Evolutionary conservation across 768 basidiomycete species (phyloP), one percentile per base, ranked within the genome.

Genomic region (Gyrodon lividus): DNA sequence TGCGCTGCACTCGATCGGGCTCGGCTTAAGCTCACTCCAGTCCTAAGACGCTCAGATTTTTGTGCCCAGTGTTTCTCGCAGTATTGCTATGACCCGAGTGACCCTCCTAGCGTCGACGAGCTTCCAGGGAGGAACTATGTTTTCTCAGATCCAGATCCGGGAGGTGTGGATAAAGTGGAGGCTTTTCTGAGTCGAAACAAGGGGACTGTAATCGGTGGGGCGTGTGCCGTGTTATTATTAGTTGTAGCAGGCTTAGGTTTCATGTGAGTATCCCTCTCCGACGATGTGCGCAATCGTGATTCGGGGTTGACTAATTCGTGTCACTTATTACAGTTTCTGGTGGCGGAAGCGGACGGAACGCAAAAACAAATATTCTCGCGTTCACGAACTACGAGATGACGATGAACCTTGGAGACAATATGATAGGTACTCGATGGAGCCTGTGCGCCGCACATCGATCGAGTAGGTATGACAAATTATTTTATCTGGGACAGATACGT

Each of bases 1-100:
- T 87, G 85, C 40, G 90, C 78, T 53, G 78, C 74, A 58, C 81
- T 83, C 46, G 81, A 83, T 54, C 76, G 81, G 10, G 75, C 75
- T 2, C 73, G 80, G n/a, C 55, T 71, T 43, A 77, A 75, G 51
- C 55, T 70, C 12, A 57, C 60, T 0, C 71, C 75, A 1, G 6
- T 62, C 0, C 64, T 70, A 6, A 24, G 59, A 5, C 74, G 79
- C 16, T 82, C 81, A 13, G 54, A 65, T 5, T 38, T 74, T 70
- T 76, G 86, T 48, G 76, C 83, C 3, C 75, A 73, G 34, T 92
- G 90, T 59, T 72, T 93, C 58, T 55, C 70, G 40, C 79, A 77
- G 56, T 83, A 82, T 51, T 83, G 81, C 50, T 82, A 72, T 58
- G 73, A 82, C 59, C 77, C 78, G 14, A 58, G 19, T 81, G 81